A percentile compares a stretch with the other conserved stretches of the same genome.
phyloP scores from a whole-genome alignment of 768 basidiomycete genomes.

The Pisolithus orientalis region DNA sequence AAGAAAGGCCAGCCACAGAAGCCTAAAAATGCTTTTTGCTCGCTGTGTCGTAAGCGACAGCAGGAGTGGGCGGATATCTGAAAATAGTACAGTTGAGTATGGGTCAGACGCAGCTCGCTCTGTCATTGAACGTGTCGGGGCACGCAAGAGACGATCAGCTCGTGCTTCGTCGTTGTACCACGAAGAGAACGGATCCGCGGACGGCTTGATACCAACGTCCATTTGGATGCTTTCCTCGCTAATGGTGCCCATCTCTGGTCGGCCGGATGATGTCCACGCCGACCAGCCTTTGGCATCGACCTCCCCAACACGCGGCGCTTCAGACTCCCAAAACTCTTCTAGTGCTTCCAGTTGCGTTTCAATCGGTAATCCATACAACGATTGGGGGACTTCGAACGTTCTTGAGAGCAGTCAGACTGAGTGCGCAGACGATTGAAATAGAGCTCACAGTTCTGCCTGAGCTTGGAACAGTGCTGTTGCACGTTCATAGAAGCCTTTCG shows the following conservation, averaged over 20 bases:
- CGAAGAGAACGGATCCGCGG: conserved; percentile 56
- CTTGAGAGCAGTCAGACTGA: conserved; percentile 21
- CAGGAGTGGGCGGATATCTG: conserved; percentile 59
- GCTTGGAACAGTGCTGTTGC: conserved; percentile 78
- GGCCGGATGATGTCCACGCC: conserved; percentile 46
- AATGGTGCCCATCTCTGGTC: conserved; percentile 23
- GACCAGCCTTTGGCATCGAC: conserved; percentile 61
- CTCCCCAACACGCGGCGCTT: conserved; percentile 72
- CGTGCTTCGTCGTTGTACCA: conserved; percentile 59
- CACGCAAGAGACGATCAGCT: conserved; percentile 35
- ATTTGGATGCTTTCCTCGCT: conserved; percentile 8
- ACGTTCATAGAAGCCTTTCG: conserved; percentile 63
- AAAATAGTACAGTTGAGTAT: conserved; percentile 65
- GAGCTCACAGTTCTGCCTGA: conserved; percentile 70
- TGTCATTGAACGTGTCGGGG: conserved; percentile 53
- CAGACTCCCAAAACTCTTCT: conserved; percentile 84
- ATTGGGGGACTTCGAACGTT: conserved; percentile 49
- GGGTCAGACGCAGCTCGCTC: conserved; percentile 54
- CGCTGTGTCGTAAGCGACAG: conserved; percentile 37
- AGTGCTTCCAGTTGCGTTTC: conserved; percentile 48
- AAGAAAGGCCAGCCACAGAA: conserved; percentile 63
- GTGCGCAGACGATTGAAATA: background rate
- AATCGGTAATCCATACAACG: conserved; percentile 38
- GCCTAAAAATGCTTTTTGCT: conserved; percentile 53
- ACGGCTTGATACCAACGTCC: conserved; percentile 16